A percentile compares a stretch with the other conserved stretches of the same genome.
Evolutionary conservation across 176 grass and related monocot species (phyloP).

Genomic region (Carex cristatella): DNA sequence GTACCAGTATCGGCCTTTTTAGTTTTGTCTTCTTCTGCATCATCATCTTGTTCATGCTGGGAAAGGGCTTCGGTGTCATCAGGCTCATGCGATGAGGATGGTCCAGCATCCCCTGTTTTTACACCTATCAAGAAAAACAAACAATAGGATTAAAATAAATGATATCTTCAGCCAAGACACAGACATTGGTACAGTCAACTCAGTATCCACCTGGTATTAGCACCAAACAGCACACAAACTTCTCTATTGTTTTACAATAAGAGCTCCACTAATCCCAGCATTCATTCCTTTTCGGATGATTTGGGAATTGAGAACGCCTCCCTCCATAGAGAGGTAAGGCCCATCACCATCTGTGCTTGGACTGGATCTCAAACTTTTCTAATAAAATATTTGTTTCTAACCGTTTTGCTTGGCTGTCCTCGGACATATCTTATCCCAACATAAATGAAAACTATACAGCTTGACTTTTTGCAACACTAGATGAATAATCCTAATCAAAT

Average conservation of each 20-base stretch:
- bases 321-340: too few relatives aligned
- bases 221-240: neutral
- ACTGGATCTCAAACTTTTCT: neutral
- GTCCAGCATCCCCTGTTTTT: neutral
- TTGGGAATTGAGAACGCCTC: too few relatives aligned
- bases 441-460: too few relatives aligned
- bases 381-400: neutral
- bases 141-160: neutral
- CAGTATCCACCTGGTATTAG: neutral
- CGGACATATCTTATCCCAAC: neutral
- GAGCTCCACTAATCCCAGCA: too few relatives aligned
- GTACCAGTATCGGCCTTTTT: conserved; percentile 7
- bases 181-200: neutral
- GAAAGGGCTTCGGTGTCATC: conserved; percentile 5
- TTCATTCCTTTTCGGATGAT: too few relatives aligned
- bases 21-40: neutral
- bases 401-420: neutral
- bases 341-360: too few relatives aligned
- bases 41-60: conserved; percentile 8
- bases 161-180: neutral
- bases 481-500: neutral
- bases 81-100: conserved; percentile 26
- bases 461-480: neutral
- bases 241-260: too few relatives aligned
- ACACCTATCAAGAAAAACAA: conserved; percentile 9